phyloP scores from a whole-genome alignment of 306 rosid species.

The Quercus rubra region DNA sequence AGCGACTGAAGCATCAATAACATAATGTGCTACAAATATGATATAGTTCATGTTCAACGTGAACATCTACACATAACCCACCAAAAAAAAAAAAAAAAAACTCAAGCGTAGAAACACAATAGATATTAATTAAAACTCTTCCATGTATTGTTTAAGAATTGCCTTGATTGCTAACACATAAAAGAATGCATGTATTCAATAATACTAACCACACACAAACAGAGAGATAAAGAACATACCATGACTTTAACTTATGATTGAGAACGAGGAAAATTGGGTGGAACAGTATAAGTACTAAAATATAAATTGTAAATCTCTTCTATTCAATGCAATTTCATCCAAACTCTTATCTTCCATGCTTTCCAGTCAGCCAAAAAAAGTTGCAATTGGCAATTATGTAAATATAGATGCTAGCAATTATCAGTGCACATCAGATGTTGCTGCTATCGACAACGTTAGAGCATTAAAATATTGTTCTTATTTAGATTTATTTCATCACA shows the following conservation, averaged over 20 bases:
- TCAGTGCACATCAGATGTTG: slow-evolving; percentile 1
- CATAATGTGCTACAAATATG: too few relatives aligned
- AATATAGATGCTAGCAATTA: slow-evolving; percentile 17
- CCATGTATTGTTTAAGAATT: not conserved
- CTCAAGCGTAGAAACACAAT: not conserved
- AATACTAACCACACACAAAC: not conserved
- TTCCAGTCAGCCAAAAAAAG: slow-evolving; percentile 13
- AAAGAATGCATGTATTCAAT: not conserved
- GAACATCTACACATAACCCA: too few relatives aligned
- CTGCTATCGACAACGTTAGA: slow-evolving; percentile 1
- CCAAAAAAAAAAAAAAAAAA: too few relatives aligned
- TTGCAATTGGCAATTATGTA: slow-evolving; percentile 11
- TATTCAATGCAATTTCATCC: not conserved
- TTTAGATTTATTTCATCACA: not conserved
- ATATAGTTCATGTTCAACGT: too few relatives aligned
- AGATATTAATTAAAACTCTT: not conserved
- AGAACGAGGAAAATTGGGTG: slow-evolving; percentile 6
- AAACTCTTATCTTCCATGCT: not conserved
- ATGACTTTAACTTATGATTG: slow-evolving; percentile 21
- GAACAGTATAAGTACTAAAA: not conserved
- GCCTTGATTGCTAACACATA: not conserved
- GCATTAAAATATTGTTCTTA: not conserved
- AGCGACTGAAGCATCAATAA: too few relatives aligned
- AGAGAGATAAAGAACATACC: slow-evolving; percentile 27
- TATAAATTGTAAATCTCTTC: not conserved